A percentile compares a stretch with the other conserved stretches of the same genome.
Evolutionary conservation across 305 asterid species (phyloP).

Genomic region (Euphrasia arctica): DNA sequence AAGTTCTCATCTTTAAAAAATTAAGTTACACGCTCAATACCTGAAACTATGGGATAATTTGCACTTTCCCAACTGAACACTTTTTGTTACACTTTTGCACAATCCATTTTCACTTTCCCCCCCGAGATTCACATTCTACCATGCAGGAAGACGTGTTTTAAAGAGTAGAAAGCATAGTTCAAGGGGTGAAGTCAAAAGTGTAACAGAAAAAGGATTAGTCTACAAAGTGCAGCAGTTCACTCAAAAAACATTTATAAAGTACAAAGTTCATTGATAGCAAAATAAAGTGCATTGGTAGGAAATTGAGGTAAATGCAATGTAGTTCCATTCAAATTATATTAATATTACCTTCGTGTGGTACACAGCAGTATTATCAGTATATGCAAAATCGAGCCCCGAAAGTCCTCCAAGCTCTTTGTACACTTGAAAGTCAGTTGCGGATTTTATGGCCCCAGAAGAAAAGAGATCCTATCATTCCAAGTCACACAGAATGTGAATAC

Average conservation of each 20-base stretch:
- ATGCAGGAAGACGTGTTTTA: background rate
- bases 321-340: constrained; percentile 22
- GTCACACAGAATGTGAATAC: constrained; percentile 26
- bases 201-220: background rate
- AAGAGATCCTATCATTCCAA: constrained; percentile 72
- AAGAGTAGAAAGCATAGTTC: background rate
- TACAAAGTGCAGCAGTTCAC: background rate
- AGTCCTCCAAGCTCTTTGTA: constrained; percentile 90
- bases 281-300: constrained; percentile 1
- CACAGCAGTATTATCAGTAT: constrained; percentile 74
- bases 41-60: background rate
- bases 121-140: background rate
- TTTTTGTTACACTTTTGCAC: constrained; percentile 5
- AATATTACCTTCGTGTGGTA: constrained; percentile 92
- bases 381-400: constrained; percentile 98
- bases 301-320: constrained; percentile 7
- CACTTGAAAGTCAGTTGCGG: constrained; percentile 98
- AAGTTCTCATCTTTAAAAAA: constrained; percentile 19
- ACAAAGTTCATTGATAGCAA: background rate
- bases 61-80: background rate
- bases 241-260: too few species aligned
- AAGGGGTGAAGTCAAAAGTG: constrained; percentile 1
- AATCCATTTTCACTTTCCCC: background rate
- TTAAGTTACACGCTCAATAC: background rate
- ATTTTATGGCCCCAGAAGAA: constrained; percentile 80